A percentile compares a stretch with the other conserved stretches of the same genome.
phyloP scores from a whole-genome alignment of 441 rosid genomes.

The Mallotus japonicus region DNA sequence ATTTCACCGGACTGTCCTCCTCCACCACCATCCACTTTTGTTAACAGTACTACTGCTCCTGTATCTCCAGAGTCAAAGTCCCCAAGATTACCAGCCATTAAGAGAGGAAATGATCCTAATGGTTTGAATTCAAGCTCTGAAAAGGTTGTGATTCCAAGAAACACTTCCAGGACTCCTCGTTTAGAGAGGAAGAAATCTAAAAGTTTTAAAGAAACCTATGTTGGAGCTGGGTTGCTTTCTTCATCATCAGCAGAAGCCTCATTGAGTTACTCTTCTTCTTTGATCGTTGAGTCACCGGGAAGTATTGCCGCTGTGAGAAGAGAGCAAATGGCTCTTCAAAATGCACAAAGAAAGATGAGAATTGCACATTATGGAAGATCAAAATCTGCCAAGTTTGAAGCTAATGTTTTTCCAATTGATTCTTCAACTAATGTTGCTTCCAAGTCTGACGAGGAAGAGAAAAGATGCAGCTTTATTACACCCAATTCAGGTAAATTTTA shows the following conservation, averaged over 20 bases:
- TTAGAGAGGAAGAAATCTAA: conserved; percentile 24
- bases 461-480: conserved; percentile 69
- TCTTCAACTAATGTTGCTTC: conserved; percentile 3
- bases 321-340: conserved; percentile 55
- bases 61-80: conserved; percentile 50
- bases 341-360: conserved; percentile 48
- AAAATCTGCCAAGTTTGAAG: conserved; percentile 32
- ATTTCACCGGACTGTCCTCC: conserved; percentile 33
- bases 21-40: conserved; percentile 15
- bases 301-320: conserved; percentile 71
- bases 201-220: not conserved
- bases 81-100: conserved; percentile 29
- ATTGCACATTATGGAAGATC: conserved; percentile 68
- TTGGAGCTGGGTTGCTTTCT: not conserved
- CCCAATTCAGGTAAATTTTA: conserved; percentile 49
- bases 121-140: conserved; percentile 31
- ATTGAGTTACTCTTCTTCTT: conserved; percentile 26
- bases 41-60: conserved; percentile 36
- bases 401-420: conserved; percentile 22
- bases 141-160: conserved; percentile 24
- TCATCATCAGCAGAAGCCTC: not conserved
- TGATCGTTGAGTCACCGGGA: conserved; percentile 48
- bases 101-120: conserved; percentile 26
- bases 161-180: not conserved
- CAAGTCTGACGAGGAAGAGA: conserved; percentile 28